Evolutionary conservation across 2,329 filamentous ascomycete genomes (phyloP).

Genomic region (Arthroderma sp.): DNA sequence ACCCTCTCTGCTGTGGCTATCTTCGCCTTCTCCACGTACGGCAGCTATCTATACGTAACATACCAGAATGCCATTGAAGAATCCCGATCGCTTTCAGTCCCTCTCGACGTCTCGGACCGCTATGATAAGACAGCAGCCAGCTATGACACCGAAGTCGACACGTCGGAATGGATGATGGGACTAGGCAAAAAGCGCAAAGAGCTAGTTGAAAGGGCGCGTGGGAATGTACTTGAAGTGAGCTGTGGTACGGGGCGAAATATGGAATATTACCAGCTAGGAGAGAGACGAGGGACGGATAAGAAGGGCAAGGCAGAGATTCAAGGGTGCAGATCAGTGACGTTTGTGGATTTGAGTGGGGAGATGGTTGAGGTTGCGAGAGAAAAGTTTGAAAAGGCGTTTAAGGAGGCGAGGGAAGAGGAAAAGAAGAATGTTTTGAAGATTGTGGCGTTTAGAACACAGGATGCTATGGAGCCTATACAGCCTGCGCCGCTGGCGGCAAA

Average conservation of each 20-base stretch:
- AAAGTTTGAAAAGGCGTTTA: constrained; percentile 28
- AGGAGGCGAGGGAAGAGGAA: neutral
- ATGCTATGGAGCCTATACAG: constrained; percentile 21
- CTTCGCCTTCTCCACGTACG: constrained; percentile 31
- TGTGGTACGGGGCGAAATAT: constrained; percentile 39
- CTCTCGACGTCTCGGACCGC: constrained; percentile 33
- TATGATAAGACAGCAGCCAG: constrained; percentile 31
- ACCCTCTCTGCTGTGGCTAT: constrained; percentile 26
- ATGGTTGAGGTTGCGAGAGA: constrained; percentile 34
- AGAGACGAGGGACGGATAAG: constrained; percentile 20
- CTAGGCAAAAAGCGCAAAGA: constrained; percentile 29
- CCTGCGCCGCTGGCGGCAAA: constrained; percentile 1
- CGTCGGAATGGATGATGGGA: constrained; percentile 31
- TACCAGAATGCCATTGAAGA: constrained; percentile 26
- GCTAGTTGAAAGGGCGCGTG: constrained; percentile 29
- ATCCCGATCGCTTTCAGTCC: constrained; percentile 20
- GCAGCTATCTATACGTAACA: constrained; percentile 30
- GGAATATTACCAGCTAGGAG: constrained; percentile 32
- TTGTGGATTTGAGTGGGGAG: constrained; percentile 36
- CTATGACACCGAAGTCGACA: constrained; percentile 35
- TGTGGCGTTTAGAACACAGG: constrained; percentile 23
- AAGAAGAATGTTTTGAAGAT: constrained; percentile 5
- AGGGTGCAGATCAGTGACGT: constrained; percentile 31
- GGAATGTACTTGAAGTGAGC: constrained; percentile 37
- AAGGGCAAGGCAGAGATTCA: constrained; percentile 18